Evolutionary conservation across 805 yeast genomes (phyloP).

Genomic region (Saccharomycopsis guyanensis): DNA sequence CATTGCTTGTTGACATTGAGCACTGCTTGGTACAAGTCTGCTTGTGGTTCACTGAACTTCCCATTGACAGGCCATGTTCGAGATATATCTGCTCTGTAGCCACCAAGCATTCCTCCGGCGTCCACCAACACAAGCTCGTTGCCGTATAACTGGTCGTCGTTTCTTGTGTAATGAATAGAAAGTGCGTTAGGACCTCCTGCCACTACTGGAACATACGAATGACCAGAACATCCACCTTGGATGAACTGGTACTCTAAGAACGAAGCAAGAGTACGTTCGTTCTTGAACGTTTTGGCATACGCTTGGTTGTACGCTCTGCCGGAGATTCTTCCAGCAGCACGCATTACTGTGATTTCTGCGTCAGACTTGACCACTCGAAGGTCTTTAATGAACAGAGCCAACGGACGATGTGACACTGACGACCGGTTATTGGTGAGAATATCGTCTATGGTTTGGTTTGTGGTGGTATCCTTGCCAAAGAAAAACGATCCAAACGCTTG

Average conservation of each 20-base stretch:
- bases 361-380: slow-evolving; percentile 67
- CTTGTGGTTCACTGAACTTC: slow-evolving; percentile 66
- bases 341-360: slow-evolving; percentile 71
- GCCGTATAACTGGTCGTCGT: slow-evolving; percentile 69
- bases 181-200: slow-evolving; percentile 90
- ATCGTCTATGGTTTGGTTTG: slow-evolving; percentile 26
- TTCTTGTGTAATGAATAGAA: slow-evolving; percentile 88
- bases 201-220: slow-evolving; percentile 92
- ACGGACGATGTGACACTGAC: slow-evolving; percentile 35
- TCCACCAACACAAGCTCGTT: slow-evolving; percentile 88
- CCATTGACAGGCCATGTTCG: slow-evolving; percentile 93
- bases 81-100: slow-evolving; percentile 92
- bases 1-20: slow-evolving; percentile 74
- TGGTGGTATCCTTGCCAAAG: slow-evolving; percentile 22
- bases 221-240: slow-evolving; percentile 79
- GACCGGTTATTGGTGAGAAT: slow-evolving; percentile 24
- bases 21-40: slow-evolving; percentile 83
- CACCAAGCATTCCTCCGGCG: slow-evolving; percentile 91
- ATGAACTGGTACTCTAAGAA: slow-evolving; percentile 77
- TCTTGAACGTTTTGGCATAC: slow-evolving; percentile 52
- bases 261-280: slow-evolving; percentile 74
- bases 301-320: slow-evolving; percentile 82
- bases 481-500: slow-evolving; percentile 12
- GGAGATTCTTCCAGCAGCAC: slow-evolving; percentile 74
- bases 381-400: slow-evolving; percentile 36